Evolutionary conservation across 2,329 filamentous ascomycete genomes (phyloP), one percentile per base, ranked within the genome.

Genomic region (Cladophialophora psammophila): DNA sequence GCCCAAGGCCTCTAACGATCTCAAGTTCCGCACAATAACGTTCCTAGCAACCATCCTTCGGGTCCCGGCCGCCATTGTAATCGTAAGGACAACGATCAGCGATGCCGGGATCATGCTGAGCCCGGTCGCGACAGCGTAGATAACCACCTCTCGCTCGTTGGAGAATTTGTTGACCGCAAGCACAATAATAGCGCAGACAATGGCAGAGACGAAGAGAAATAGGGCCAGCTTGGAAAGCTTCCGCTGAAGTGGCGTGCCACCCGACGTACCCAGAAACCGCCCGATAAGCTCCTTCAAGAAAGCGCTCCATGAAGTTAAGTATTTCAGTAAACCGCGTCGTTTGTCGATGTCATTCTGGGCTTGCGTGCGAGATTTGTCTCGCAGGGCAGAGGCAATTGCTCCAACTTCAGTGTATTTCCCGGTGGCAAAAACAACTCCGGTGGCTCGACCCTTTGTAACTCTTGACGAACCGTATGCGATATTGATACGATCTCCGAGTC

Each of bases 191-290:
- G 89, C 88, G 68, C 88, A 89, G 32, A 91, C 73, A 13, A 91
- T 85, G 2, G 89, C 90, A 58, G 90, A 84, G 35, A 81, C 83
- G 73, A 91, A 91, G 1, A 91, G 83, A 2, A 90, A 76, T 18
- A 91, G 81, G 26, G 89, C 90, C 59, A 92, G 83, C 75, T 87
- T 86, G 56, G 88, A 89, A 13, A 92, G 81, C 74, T 90, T 91
- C 71, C 85, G 84, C 76, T 91, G 88, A 18, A 92, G 81, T 2
- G 90, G 90, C 12, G 89, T 91, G 56, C 90, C 89, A 26, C 26
- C 26, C 2, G 26, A 26, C 3, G 26, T 26, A 26, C 26, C 26
- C 3, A 26, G 26, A 26, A 26, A 26, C 26, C 26, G 26, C 26
- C 26, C 26, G 13, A 90, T 86, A 89, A 65, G 91, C 84, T 61